A percentile compares a stretch with the other conserved stretches of the same genome.
Conservation (phyloP, 2,329 filamentous ascomycete species). For the Paracoccidioides lutzii region DNA sequence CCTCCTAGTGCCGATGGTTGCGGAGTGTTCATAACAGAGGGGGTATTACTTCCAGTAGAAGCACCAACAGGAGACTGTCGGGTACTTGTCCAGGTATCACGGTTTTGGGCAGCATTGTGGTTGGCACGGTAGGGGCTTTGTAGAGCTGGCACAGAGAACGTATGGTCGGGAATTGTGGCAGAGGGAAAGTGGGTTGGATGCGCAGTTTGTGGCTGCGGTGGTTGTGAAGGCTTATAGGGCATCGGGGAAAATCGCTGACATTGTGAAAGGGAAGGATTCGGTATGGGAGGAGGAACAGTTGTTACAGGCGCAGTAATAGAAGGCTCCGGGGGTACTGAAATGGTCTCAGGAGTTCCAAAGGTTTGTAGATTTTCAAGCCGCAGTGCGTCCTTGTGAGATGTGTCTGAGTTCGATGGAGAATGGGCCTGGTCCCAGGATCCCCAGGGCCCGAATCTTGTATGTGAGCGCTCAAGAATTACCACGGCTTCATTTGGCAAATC, state of each 20-base stretch:
- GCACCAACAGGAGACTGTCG: slow-evolving; percentile 8
- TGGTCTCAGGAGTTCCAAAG: neutral
- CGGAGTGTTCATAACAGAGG: neutral
- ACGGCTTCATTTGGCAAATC: slow-evolving; percentile 74
- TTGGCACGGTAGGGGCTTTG: neutral
- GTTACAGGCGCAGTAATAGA: neutral
- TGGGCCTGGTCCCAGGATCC: slow-evolving; percentile 43
- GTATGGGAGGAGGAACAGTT: neutral
- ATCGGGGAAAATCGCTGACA: slow-evolving; percentile 23
- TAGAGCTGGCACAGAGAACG: neutral
- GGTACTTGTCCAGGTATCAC: slow-evolving; percentile 1
- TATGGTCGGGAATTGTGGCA: neutral
- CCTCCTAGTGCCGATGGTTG: slow-evolving; percentile 36
- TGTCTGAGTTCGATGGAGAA: slow-evolving; percentile 33
- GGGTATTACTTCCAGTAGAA: slow-evolving; percentile 14
- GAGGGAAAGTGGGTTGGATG: neutral
- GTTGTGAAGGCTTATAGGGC: neutral
- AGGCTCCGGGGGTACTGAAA: neutral
- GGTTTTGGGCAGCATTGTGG: slow-evolving; percentile 8
- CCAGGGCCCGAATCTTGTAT: slow-evolving; percentile 67
- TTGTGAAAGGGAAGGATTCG: neutral
- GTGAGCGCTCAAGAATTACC: slow-evolving; percentile 60
- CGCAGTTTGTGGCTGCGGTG: neutral
- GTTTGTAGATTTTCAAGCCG: neutral
- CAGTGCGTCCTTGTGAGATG: slow-evolving; percentile 13